These are phyloP conservation scores for Micromonas pusilla DNA, from an alignment of 139 green algal genomes.

Conservation along the genomic window DNA sequence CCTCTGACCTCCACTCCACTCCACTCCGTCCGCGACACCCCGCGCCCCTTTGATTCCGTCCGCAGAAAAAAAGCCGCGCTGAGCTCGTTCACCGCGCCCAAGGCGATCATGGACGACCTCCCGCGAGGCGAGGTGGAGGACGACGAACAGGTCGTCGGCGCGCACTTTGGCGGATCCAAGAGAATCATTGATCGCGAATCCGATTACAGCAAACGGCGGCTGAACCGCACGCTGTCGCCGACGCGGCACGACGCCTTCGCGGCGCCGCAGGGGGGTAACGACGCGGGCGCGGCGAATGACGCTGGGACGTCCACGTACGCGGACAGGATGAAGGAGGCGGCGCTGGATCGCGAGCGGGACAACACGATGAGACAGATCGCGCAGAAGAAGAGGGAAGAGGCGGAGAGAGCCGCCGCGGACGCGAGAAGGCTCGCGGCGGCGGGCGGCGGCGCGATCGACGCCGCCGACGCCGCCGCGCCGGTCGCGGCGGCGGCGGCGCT, in stretches of 20 bases:
- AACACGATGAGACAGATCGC: conserved; percentile 24
- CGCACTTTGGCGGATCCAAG: conserved; percentile 15
- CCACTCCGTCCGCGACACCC: neutral
- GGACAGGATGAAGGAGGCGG: conserved; percentile 3
- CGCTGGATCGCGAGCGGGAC: conserved; percentile 1
- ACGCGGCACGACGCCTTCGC: no score
- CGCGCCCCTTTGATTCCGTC: neutral
- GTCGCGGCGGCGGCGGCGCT: neutral
- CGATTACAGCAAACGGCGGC: conserved; percentile 20
- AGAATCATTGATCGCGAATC: conserved; percentile 24
- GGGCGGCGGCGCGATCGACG: neutral
- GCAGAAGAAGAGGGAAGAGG: conserved; percentile 8
- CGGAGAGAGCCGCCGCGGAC: neutral
- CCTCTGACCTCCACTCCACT: no score
- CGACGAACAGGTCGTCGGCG: conserved; percentile 6
- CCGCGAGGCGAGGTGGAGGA: neutral
- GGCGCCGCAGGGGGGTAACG: no score
- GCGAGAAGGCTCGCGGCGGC: neutral
- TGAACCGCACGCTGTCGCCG: neutral
- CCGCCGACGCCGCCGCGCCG: neutral
- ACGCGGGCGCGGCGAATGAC: neutral
- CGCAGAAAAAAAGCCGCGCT: neutral
- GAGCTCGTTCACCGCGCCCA: conserved; percentile 13
- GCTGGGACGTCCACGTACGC: neutral
- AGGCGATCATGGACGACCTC: neutral